Evolutionary conservation across 176 grass and related monocot genomes (phyloP), one percentile per base, ranked within the genome.

Genomic region (Phoenix dactylifera): DNA sequence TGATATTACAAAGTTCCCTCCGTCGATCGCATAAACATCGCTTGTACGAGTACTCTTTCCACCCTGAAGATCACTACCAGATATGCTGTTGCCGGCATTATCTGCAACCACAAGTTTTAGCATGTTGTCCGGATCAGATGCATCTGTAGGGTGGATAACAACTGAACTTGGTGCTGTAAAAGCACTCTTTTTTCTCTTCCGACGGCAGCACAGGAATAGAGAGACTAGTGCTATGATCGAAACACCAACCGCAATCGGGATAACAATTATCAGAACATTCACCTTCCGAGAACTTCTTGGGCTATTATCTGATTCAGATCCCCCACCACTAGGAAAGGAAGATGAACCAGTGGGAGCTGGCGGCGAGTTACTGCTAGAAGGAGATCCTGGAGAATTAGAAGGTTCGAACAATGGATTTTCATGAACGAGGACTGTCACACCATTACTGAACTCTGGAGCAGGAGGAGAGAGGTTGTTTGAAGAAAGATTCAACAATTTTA

Each of bases 401-500:
- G 57, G 59, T 44, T 61, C 23, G 28, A 73, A 18, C 10, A 58
- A 58, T 6, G 64, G 82, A 68, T 98, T 92, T 16, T 69, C 80
- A 14, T 28, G 18, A 4, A 80, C 23, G 53, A 80, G 63, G n/a
- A 98, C 65, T 18, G 54, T 68, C 15, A 89, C 88, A 1, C 58
- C 59, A 12, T 16, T 57, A 0, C 26, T 56, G 72, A 98, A 98
- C 1, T 26, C 4, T 0, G 93, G 93, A 62, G 92, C 52, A 0
- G 93, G 93, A 30, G 87, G 84, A 0, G 44, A 15, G 52, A 98
- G 48, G 65, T 92, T 59, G 39, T 98, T 98, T 53, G 35, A 83
- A 59, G 84, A 83, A 16, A 98, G 14, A 65, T 98, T 78, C n/a
- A 98, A 57, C 20, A 78, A 56, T 64, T 74, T 59, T 1, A 98